Evolutionary conservation across 1,284 basidiomycete genomes (phyloP).

Genomic region (Coniferiporia sulphurascens): DNA sequence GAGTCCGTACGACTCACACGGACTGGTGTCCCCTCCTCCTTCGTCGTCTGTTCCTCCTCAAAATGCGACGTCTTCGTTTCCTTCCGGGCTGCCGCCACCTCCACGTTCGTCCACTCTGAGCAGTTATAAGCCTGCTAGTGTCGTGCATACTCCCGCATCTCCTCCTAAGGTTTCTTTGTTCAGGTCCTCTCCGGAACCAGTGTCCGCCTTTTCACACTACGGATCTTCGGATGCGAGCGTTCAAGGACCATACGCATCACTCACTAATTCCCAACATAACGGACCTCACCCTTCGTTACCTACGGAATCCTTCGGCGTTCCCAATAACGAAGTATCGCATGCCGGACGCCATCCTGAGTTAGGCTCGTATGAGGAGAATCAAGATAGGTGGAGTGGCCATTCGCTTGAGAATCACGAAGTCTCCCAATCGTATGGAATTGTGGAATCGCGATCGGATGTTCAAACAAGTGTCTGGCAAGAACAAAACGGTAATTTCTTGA

Average conservation of each 20-base stretch:
- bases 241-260: neutral
- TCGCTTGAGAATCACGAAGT: neutral
- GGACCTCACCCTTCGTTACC: neutral
- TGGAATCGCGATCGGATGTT: neutral
- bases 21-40: slow-evolving; percentile 3
- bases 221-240: neutral
- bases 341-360: neutral
- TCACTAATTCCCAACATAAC: neutral
- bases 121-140: neutral
- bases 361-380: neutral
- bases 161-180: slow-evolving; percentile 21
- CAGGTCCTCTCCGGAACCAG: neutral
- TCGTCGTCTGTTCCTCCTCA: slow-evolving; percentile 16
- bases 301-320: neutral
- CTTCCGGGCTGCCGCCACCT: slow-evolving; percentile 13
- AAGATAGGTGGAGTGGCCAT: too few species aligned
- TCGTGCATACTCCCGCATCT: slow-evolving; percentile 15
- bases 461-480: neutral
- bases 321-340: neutral
- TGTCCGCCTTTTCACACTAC: neutral
- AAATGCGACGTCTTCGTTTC: slow-evolving; percentile 21
- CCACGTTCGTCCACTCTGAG: neutral
- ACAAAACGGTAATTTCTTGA: neutral
- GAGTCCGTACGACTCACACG: slow-evolving; percentile 8
- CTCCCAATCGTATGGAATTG: neutral